Conservation (phyloP, 805 yeast genomes). For the Yueomyces sp. region DNA sequence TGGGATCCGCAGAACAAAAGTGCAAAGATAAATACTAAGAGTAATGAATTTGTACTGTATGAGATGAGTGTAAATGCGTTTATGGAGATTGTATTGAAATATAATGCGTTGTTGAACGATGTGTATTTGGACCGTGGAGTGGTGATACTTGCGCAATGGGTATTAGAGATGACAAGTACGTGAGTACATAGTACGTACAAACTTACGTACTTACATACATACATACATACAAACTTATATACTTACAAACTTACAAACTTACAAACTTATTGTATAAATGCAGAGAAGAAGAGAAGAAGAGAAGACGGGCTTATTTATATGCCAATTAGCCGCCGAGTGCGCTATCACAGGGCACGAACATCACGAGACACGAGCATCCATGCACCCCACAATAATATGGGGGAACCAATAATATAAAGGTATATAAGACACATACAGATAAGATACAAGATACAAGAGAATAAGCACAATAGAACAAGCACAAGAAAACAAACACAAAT, state of each 20-base stretch:
- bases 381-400: no score
- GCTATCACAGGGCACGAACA: no score
- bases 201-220: no score
- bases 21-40: slow-evolving; percentile 18
- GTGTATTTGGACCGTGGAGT: slow-evolving; percentile 50
- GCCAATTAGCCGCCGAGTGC: no score
- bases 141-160: slow-evolving; percentile 58
- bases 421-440: not conserved
- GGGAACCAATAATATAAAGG: no score
- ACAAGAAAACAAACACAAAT: not conserved
- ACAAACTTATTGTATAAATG: no score
- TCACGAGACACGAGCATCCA: no score
- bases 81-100: slow-evolving; percentile 49
- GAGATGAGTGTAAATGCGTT: slow-evolving; percentile 54
- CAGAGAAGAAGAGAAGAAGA: no score
- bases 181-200: no score
- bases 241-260: no score
- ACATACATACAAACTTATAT: no score
- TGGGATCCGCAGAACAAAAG: slow-evolving; percentile 1
- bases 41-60: slow-evolving; percentile 41
- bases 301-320: no score
- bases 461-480: not conserved
- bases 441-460: not conserved
- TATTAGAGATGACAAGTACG: slow-evolving; percentile 34
- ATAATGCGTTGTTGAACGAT: slow-evolving; percentile 51